Conservation (phyloP, 2,329 filamentous ascomycete genomes). For the Diplodia intermedia region DNA sequence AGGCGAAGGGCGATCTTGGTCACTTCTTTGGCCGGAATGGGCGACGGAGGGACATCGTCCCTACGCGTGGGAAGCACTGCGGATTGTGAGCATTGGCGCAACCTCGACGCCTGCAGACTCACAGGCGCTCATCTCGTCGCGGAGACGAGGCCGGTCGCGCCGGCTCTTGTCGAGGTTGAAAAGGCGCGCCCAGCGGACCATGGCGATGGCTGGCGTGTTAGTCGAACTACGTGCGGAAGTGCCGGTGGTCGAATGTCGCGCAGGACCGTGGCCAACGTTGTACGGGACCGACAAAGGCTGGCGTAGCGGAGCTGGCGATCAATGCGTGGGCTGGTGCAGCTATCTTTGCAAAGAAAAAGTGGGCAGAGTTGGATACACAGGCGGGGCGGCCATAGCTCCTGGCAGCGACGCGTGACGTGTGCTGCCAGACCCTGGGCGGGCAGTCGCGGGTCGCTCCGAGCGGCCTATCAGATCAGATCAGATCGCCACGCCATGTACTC, state of each 20-base stretch:
- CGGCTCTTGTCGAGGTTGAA: conserved; percentile 49
- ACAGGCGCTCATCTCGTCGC: conserved; percentile 53
- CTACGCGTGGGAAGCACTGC: conserved; percentile 71
- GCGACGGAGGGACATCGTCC: conserved; percentile 66
- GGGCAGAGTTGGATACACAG: conserved; percentile 24
- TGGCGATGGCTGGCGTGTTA: conserved; percentile 34
- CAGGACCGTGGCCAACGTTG: neutral
- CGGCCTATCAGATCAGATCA: conserved; percentile 3
- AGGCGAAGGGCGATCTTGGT: conserved; percentile 89
- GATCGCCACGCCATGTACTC: neutral
- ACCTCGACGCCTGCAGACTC: conserved; percentile 33
- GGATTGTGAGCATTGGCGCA: conserved; percentile 30
- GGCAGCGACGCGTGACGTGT: conserved; percentile 18
- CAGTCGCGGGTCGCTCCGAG: conserved; percentile 21
- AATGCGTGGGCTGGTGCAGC: conserved; percentile 17
- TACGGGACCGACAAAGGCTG: neutral
- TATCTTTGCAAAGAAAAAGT: conserved; percentile 16
- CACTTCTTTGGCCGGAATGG: conserved; percentile 78
- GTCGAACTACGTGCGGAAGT: neutral
- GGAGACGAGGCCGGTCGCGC: conserved; percentile 42
- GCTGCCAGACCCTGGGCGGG: conserved; percentile 4
- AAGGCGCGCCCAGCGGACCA: conserved; percentile 51
- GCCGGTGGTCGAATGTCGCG: neutral
- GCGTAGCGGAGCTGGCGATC: neutral
- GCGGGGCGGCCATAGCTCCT: conserved; percentile 32